phyloP scores from a whole-genome alignment of 352 stramenopile species.

The Phytophthora boehmeriae region DNA sequence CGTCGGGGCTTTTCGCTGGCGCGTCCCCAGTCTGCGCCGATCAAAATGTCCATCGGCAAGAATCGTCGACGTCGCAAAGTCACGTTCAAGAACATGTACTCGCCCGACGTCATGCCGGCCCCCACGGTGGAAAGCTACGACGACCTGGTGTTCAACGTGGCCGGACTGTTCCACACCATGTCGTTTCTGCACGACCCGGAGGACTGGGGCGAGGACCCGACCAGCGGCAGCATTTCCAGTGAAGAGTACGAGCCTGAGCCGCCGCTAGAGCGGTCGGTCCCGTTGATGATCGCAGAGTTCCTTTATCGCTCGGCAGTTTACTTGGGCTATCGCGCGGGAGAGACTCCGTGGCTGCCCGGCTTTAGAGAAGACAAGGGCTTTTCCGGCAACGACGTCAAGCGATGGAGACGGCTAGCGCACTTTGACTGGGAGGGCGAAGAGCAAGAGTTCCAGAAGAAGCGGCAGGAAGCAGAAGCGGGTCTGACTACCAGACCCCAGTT shows the following conservation, averaged over 20 bases:
- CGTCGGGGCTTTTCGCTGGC: constrained; percentile 30
- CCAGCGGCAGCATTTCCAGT: constrained; percentile 25
- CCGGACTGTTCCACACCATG: constrained; percentile 59
- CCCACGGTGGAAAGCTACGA: constrained; percentile 53
- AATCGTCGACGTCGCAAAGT: constrained; percentile 38
- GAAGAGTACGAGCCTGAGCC: constrained; percentile 34
- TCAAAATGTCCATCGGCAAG: constrained; percentile 29
- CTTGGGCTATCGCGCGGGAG: constrained; percentile 52
- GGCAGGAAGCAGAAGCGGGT: constrained; percentile 18
- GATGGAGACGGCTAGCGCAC: constrained; percentile 73
- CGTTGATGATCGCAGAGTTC: constrained; percentile 84
- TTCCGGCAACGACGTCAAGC: constrained; percentile 76
- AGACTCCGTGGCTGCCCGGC: constrained; percentile 62
- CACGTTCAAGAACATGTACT: constrained; percentile 55
- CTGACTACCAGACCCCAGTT: constrained; percentile 13
- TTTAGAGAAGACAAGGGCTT: constrained; percentile 76
- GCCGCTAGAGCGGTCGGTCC: constrained; percentile 63
- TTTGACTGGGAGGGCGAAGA: constrained; percentile 72
- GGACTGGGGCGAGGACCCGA: constrained; percentile 36
- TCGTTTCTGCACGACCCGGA: constrained; percentile 58
- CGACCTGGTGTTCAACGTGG: constrained; percentile 65
- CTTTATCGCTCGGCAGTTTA: constrained; percentile 75
- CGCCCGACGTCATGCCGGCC: constrained; percentile 43
- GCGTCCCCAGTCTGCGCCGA: constrained; percentile 19
- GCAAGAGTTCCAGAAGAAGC: constrained; percentile 38